Base-by-base conservation (phyloP, 2,329 filamentous ascomycete species). In the Blastomyces percursus region DNA sequence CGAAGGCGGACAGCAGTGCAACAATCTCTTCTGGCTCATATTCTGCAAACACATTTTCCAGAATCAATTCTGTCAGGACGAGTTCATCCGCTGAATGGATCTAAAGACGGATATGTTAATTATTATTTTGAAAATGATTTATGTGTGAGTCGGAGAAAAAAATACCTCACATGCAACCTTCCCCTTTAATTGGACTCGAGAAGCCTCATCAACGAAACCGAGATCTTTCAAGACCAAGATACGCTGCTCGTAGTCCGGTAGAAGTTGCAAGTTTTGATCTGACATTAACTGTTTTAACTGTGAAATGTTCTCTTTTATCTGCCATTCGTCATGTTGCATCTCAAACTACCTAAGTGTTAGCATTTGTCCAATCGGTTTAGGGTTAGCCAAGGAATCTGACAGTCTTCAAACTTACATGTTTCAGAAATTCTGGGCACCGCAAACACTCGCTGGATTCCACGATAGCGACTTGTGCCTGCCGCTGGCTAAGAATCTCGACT, bases 1-100 rank as follows among this genome's bases (percentile, higher is more conserved):
- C 92, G 73, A 99, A 99, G 0, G 90, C 86, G 0, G 92, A 96
- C 2, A 99, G 82, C 2, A 99, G 81, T 12, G 94, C 92, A 0
- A 96, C 94, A 65, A 99, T 97, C 75, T 99, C 94, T 68, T 96
- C 91, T 1, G 93, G 91, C 70, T 96, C 93, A 74, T 94, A 96
- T 65, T 95, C 89, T 59, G 93, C 92, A 2, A 99, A 85, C 1
- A 96, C 91, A 70, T 99, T 99, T 76, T 99, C 94, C 21, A 99
- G 86, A 57, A 99, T 91, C 6, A 97, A 84, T 74, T 99, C 94
- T 0, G 94, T 99, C 21, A 99, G 84, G 0, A 99, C 93, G 0
- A 99, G 83, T 75, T 99, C 94, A 72, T 97, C 93, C 21, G 92
- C 92, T 0, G 93, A 96, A 76, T 97, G 94, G 64, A 99, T 93